Percentiles rank a stretch among this genome's conserved stretches.
Conservation (phyloP, 352 stramenopile genomes). For the Globisporangium nagaii region DNA sequence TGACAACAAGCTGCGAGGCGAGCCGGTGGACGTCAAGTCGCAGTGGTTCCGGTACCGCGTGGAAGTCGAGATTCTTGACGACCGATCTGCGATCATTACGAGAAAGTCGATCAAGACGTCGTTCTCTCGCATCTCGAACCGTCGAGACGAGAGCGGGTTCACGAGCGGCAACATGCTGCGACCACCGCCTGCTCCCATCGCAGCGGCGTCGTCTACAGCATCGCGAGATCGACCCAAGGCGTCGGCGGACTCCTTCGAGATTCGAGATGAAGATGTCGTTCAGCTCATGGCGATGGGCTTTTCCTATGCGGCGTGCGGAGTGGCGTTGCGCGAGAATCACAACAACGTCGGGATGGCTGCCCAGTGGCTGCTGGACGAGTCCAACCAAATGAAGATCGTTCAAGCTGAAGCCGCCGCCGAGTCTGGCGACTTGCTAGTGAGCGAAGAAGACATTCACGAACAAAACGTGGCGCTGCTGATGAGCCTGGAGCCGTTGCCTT, state of each 20-base stretch:
- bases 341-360: conserved; percentile 70
- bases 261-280: conserved; percentile 79
- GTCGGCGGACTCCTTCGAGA: conserved; percentile 19
- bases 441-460: conserved; percentile 53
- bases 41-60: conserved; percentile 88
- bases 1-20: conserved; percentile 92
- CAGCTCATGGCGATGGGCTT: conserved; percentile 88
- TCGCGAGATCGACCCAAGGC: neutral
- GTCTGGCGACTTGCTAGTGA: conserved; percentile 45
- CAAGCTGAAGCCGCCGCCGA: conserved; percentile 50
- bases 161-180: conserved; percentile 17
- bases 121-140: conserved; percentile 50
- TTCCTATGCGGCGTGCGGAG: conserved; percentile 71
- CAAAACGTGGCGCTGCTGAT: conserved; percentile 70
- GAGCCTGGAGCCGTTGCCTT: conserved; percentile 48
- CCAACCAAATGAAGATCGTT: conserved; percentile 67
- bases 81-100: conserved; percentile 40
- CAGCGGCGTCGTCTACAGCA: neutral
- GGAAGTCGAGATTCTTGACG: conserved; percentile 53
- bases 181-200: conserved; percentile 40
- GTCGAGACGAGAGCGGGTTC: conserved; percentile 16
- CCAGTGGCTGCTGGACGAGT: conserved; percentile 79
- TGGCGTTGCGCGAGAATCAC: conserved; percentile 62
- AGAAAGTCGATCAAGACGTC: conserved; percentile 64
- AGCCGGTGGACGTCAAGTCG: conserved; percentile 83